A percentile compares a stretch with the other conserved stretches of the same genome.
Evolutionary conservation across 78 protist genomes (phyloP).

Genomic region (Cyanophora paradoxa): DNA sequence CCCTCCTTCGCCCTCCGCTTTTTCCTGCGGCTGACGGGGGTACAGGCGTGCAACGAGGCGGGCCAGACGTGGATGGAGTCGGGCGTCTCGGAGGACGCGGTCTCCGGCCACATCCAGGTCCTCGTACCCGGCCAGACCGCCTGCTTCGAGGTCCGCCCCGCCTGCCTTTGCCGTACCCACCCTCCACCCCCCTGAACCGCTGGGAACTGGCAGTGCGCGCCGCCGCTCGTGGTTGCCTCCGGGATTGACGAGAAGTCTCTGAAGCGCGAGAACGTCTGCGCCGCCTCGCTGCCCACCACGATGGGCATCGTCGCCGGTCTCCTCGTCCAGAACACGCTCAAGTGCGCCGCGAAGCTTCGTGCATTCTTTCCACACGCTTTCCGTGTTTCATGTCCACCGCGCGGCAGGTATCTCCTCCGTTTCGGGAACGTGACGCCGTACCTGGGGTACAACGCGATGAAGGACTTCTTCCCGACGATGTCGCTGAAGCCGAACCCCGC

Average conservation of each 20-base stretch:
- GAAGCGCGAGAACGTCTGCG: conserved; percentile 79
- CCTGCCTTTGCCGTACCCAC: not conserved
- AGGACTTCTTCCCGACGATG: conserved; percentile 84
- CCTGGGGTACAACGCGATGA: conserved; percentile 85
- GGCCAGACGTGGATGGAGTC: conserved; percentile 85
- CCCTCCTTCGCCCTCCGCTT: not conserved
- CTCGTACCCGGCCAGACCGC: conserved; percentile 57
- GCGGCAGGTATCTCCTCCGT: conserved; percentile 43
- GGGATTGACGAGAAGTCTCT: conserved; percentile 74
- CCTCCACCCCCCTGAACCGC: not conserved
- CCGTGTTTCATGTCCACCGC: too few relatives aligned
- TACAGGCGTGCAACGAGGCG: conserved; percentile 63
- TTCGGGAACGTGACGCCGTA: conserved; percentile 81
- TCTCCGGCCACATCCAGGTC: conserved; percentile 92
- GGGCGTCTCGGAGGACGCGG: conserved; percentile 95
- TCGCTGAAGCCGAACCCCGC: conserved; percentile 72
- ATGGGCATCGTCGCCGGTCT: conserved; percentile 87
- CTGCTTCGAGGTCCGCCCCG: conserved; percentile 52
- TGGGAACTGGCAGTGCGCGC: conserved; percentile 63
- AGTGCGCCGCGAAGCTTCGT: conserved; percentile 35
- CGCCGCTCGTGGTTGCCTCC: conserved; percentile 90
- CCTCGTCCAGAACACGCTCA: conserved; percentile 85
- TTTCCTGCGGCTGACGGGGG: conserved; percentile 13
- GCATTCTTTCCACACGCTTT: too few relatives aligned
- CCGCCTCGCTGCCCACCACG: conserved; percentile 96